phyloP scores from a whole-genome alignment of 148 eudicot genomes.

The Rhododendron simsii region DNA sequence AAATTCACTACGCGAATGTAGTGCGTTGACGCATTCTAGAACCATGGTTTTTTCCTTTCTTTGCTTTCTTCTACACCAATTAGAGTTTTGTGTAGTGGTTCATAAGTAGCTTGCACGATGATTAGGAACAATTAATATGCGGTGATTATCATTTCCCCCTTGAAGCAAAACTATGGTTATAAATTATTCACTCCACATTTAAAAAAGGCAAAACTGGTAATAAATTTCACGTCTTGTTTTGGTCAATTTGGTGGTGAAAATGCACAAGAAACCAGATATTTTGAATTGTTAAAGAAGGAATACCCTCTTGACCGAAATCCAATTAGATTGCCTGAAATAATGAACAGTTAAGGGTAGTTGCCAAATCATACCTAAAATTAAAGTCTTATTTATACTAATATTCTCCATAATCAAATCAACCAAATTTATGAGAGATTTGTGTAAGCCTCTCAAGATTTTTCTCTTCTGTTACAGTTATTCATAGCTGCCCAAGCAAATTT shows the following conservation, averaged over 20 bases:
- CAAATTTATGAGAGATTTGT: neutral
- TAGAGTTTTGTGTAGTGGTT: neutral
- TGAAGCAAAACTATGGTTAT: neutral
- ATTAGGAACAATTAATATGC: neutral
- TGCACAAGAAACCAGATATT: neutral
- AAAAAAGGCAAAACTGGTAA: neutral
- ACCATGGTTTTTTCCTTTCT: neutral
- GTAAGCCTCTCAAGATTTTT: neutral
- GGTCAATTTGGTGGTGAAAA: neutral
- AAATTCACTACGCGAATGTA: too few relatives aligned
- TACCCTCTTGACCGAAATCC: neutral
- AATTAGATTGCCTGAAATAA: neutral
- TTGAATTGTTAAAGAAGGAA: neutral
- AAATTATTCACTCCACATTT: neutral
- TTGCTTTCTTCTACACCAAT: neutral
- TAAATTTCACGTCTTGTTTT: neutral
- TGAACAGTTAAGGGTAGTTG: neutral
- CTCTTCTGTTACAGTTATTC: neutral
- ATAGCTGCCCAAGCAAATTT: neutral
- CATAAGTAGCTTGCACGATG: conserved; percentile 1
- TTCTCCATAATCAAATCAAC: neutral
- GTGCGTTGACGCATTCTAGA: neutral
- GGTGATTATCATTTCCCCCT: neutral
- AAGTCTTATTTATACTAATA: neutral
- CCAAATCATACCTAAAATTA: neutral